Conservation (phyloP, 495 filamentous ascomycete genomes). For the Tirmania nivea region DNA sequence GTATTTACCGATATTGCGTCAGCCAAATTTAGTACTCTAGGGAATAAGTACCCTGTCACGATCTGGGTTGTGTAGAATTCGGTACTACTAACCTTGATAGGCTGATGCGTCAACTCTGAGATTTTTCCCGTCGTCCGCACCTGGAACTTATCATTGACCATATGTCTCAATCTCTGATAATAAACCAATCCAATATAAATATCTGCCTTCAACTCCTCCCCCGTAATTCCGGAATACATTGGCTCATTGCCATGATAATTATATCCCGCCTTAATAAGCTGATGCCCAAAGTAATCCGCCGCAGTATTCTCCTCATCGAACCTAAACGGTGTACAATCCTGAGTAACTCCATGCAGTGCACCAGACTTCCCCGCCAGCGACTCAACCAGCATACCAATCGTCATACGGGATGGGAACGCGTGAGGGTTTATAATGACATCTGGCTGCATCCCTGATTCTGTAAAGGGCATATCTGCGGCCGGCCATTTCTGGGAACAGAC, state of each 20-base stretch:
- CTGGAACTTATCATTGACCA: slow-evolving; percentile 99
- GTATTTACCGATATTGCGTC: slow-evolving; percentile 2
- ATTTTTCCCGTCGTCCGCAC: slow-evolving; percentile 89
- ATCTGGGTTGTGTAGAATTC: background rate
- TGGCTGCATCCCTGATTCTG: slow-evolving; percentile 87
- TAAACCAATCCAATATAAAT: slow-evolving; percentile 95
- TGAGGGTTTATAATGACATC: slow-evolving; percentile 98
- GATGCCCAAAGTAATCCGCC: slow-evolving; percentile 84
- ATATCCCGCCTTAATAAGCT: slow-evolving; percentile 81
- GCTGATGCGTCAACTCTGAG: slow-evolving; percentile 73
- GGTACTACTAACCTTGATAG: slow-evolving; percentile 39
- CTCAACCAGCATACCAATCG: slow-evolving; percentile 98
- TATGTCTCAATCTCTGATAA: slow-evolving; percentile 93
- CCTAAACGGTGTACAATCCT: slow-evolving; percentile 84
- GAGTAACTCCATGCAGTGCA: slow-evolving; percentile 76
- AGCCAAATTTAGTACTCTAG: background rate
- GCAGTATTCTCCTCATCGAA: slow-evolving; percentile 87
- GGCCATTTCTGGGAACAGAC: slow-evolving; percentile 96
- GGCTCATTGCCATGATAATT: slow-evolving; percentile 98
- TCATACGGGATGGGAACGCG: slow-evolving; percentile 99
- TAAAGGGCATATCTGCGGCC: slow-evolving; percentile 84
- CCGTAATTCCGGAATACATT: slow-evolving; percentile 91
- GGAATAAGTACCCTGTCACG: background rate
- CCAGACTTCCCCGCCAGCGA: slow-evolving; percentile 89
- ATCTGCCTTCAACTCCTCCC: slow-evolving; percentile 77